A percentile compares a stretch with the other conserved stretches of the same genome.
Evolutionary conservation across 2,329 filamentous ascomycete species (phyloP).

Genomic region (Aureobasidium leucospermi): DNA sequence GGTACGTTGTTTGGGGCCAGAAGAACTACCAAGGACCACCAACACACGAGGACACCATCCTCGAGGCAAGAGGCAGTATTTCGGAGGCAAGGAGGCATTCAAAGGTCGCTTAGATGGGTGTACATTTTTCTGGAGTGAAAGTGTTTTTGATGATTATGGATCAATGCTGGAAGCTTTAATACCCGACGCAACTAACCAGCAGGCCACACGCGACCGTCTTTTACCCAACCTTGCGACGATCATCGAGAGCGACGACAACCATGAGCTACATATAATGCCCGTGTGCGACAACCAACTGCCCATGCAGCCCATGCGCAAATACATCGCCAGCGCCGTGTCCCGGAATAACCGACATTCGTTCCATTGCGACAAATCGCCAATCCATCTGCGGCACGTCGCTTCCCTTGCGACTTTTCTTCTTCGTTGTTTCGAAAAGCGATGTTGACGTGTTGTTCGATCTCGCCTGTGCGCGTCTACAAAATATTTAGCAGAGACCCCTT

Average conservation of each 20-base stretch:
- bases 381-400: neutral
- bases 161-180: neutral
- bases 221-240: neutral
- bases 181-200: conserved; percentile 3
- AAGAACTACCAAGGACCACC: conserved; percentile 59
- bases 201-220: conserved; percentile 5
- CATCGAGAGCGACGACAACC: conserved; percentile 2
- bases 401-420: neutral
- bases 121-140: neutral
- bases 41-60: conserved; percentile 28
- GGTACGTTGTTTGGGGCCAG: conserved; percentile 65
- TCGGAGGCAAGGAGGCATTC: neutral
- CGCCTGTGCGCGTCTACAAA: neutral
- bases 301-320: conserved; percentile 1
- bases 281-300: neutral
- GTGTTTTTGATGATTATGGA: neutral
- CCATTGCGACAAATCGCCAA: neutral
- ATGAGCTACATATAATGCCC: conserved; percentile 4
- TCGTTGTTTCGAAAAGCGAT: neutral
- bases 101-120: neutral
- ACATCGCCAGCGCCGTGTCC: neutral
- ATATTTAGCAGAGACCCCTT: neutral
- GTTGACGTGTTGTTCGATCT: neutral
- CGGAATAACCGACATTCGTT: neutral
- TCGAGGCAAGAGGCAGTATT: neutral